A percentile compares a stretch with the other conserved stretches of the same genome.
Conservation (phyloP, 805 yeast genomes). For the Candida succiphila region DNA sequence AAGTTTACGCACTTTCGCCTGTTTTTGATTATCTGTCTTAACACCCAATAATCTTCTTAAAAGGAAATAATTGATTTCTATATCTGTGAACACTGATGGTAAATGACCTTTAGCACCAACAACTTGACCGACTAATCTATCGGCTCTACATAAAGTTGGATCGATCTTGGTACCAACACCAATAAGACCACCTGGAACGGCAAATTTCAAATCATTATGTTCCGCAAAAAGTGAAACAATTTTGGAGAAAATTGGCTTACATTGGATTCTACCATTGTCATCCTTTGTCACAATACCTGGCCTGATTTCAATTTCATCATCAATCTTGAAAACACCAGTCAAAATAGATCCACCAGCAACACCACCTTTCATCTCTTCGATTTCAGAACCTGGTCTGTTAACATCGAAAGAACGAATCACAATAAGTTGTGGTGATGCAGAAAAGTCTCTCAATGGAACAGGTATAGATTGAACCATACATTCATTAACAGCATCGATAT, state of each 20-base stretch:
- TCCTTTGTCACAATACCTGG: slow-evolving; percentile 99
- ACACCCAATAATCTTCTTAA: slow-evolving; percentile 97
- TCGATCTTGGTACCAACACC: slow-evolving; percentile 99
- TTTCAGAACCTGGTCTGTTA: slow-evolving; percentile 97
- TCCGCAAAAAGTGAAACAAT: slow-evolving; percentile 94
- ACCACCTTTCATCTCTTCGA: slow-evolving; percentile 97
- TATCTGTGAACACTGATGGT: slow-evolving; percentile 94
- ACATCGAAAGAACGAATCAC: slow-evolving; percentile 98
- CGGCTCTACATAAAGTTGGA: slow-evolving; percentile 98
- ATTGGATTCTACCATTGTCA: slow-evolving; percentile 78
- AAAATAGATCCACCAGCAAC: slow-evolving; percentile 99
- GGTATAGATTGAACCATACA: slow-evolving; percentile 93
- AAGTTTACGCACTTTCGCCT: slow-evolving; percentile 92
- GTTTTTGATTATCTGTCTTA: slow-evolving; percentile 94
- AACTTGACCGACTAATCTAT: slow-evolving; percentile 97
- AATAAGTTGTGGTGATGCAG: slow-evolving; percentile 88
- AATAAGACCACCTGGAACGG: slow-evolving; percentile 99
- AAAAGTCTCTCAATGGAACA: slow-evolving; percentile 91
- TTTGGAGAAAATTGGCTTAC: slow-evolving; percentile 91
- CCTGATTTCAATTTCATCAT: slow-evolving; percentile 97
- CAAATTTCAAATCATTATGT: slow-evolving; percentile 94
- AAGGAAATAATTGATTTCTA: slow-evolving; percentile 94
- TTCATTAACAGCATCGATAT: slow-evolving; percentile 97
- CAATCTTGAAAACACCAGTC: slow-evolving; percentile 93
- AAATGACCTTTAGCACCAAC: slow-evolving; percentile 95